A percentile compares a stretch with the other conserved stretches of the same genome.
phyloP scores from a whole-genome alignment of 2,329 filamentous ascomycete species.

The Graphiopsis chlorocephala region DNA sequence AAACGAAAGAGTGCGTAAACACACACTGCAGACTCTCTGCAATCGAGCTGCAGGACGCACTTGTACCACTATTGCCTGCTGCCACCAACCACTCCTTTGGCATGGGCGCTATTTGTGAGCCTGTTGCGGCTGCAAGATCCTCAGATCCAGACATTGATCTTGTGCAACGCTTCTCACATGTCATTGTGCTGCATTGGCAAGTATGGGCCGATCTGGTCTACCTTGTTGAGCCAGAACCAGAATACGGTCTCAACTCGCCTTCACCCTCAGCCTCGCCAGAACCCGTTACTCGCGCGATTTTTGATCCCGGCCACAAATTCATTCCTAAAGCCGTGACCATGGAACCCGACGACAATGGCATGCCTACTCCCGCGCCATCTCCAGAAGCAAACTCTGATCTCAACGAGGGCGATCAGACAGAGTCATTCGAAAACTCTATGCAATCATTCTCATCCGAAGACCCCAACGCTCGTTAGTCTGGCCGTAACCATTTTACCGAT shows the following conservation, averaged over 20 bases:
- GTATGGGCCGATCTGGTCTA: slow-evolving; percentile 82
- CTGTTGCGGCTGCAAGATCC: neutral
- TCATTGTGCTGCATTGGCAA: slow-evolving; percentile 83
- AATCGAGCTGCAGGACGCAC: slow-evolving; percentile 44
- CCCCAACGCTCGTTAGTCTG: neutral
- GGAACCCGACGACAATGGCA: slow-evolving; percentile 26
- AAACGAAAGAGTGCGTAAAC: slow-evolving; percentile 33
- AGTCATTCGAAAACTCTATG: neutral
- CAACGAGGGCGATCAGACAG: neutral
- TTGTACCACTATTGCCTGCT: slow-evolving; percentile 29
- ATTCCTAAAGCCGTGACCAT: slow-evolving; percentile 31
- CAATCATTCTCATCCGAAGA: neutral
- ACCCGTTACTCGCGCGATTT: slow-evolving; percentile 31
- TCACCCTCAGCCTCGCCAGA: slow-evolving; percentile 22
- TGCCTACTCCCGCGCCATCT: slow-evolving; percentile 22
- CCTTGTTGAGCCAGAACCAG: slow-evolving; percentile 23
- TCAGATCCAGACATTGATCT: slow-evolving; percentile 53
- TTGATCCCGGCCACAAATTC: slow-evolving; percentile 30
- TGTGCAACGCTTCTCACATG: slow-evolving; percentile 74
- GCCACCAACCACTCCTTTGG: neutral
- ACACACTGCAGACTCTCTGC: slow-evolving; percentile 39
- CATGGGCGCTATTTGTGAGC: slow-evolving; percentile 17
- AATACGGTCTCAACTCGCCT: slow-evolving; percentile 5
- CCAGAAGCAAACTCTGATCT: slow-evolving; percentile 11
- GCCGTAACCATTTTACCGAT: neutral